phyloP scores from a whole-genome alignment of 2,329 filamentous ascomycete species.

The Byssochlamys sp. region DNA sequence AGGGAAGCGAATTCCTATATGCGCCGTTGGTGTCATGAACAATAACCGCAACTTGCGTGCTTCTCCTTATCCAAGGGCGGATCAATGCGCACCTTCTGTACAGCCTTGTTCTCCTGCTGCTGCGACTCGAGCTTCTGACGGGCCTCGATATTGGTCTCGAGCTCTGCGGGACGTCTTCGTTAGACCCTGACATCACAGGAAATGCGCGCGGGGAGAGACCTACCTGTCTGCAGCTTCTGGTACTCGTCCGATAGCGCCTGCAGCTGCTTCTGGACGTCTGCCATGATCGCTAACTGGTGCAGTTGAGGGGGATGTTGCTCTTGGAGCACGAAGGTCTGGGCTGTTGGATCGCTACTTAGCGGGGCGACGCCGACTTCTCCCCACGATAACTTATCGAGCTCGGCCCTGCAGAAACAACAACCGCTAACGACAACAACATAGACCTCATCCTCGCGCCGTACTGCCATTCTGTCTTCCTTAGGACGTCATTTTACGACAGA shows the following conservation, averaged over 20 bases:
- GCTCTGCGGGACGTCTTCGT: slow-evolving; percentile 46
- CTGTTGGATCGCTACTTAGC: slow-evolving; percentile 4
- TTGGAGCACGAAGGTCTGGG: neutral
- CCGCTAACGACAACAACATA: slow-evolving; percentile 2
- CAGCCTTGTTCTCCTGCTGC: slow-evolving; percentile 80
- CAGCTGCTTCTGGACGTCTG: slow-evolving; percentile 64
- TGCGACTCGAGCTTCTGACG: slow-evolving; percentile 87
- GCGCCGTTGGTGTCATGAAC: neutral
- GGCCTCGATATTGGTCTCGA: slow-evolving; percentile 65
- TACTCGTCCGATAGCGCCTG: slow-evolving; percentile 81
- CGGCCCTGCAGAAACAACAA: neutral
- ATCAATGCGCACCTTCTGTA: slow-evolving; percentile 58
- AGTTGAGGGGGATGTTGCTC: neutral
- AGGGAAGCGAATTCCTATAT: slow-evolving; percentile 71
- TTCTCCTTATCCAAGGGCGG: neutral
- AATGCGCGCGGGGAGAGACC: slow-evolving; percentile 8
- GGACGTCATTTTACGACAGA: neutral
- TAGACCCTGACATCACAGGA: neutral
- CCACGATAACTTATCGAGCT: neutral
- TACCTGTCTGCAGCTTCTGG: slow-evolving; percentile 75
- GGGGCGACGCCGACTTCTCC: slow-evolving; percentile 3
- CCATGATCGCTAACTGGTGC: slow-evolving; percentile 45
- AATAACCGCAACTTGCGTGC: neutral
- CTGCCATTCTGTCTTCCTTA: neutral
- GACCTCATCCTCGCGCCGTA: neutral